Conservation (phyloP, 306 rosid species). For the Lablab purpureus region DNA sequence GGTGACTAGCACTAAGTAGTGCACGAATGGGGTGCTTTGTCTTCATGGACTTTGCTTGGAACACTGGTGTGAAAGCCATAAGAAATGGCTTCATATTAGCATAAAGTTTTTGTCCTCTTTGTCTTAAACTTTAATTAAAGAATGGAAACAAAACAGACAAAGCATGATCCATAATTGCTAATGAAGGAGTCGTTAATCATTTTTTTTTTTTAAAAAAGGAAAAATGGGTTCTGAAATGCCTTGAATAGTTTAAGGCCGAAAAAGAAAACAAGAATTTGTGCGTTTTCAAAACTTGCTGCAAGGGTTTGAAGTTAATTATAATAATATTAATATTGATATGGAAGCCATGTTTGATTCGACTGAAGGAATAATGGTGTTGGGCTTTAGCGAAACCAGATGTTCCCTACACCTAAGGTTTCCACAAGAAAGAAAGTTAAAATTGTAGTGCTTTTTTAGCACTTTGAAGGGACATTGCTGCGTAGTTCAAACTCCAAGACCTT, state of each 20-base stretch:
- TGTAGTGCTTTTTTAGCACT: constrained; percentile 48
- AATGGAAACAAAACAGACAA: constrained; percentile 35
- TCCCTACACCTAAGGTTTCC: constrained; percentile 42
- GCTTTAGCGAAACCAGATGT: constrained; percentile 69
- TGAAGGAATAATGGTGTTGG: constrained; percentile 59
- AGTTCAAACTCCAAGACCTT: constrained; percentile 42
- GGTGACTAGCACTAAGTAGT: constrained; percentile 59
- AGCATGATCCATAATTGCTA: constrained; percentile 17
- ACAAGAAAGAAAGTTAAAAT: constrained; percentile 40
- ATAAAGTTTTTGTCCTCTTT: constrained; percentile 32
- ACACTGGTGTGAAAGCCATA: constrained; percentile 52
- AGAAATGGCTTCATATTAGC: constrained; percentile 32
- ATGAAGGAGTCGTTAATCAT: constrained; percentile 18
- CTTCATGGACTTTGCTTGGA: constrained; percentile 43
- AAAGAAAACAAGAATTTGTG: constrained; percentile 18
- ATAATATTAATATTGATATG: not conserved
- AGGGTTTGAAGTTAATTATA: not conserved
- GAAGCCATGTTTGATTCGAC: constrained; percentile 48
- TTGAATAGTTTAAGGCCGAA: not conserved
- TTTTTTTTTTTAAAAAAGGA: not conserved
- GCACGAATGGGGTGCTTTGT: constrained; percentile 56
- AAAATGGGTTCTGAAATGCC: not conserved
- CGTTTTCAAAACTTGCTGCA: constrained; percentile 27
- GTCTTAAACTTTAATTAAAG: constrained; percentile 16
- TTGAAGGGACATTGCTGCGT: constrained; percentile 44